Conservation (phyloP, 2,329 filamentous ascomycete species). For the Triangularia setosa region DNA sequence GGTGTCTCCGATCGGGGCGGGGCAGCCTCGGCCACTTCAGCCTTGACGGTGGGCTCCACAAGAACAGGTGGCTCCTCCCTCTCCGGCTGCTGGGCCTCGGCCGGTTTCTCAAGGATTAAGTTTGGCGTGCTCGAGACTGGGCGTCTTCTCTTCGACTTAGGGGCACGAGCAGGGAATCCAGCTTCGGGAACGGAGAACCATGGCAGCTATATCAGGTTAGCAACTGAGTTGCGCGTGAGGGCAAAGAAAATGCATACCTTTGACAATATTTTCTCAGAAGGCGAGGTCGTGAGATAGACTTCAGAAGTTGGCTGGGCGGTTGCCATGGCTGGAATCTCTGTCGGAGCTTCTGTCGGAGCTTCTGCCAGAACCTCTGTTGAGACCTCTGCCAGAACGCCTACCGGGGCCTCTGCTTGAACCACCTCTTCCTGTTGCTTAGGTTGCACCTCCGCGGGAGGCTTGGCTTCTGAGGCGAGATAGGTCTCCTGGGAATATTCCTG, state of each 20-base stretch:
- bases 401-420: background rate
- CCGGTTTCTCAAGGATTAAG: background rate
- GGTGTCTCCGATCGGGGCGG: constrained; percentile 30
- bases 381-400: background rate
- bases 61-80: constrained; percentile 21
- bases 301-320: background rate
- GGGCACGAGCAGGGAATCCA: constrained; percentile 45
- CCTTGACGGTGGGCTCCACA: background rate
- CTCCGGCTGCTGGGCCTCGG: constrained; percentile 9
- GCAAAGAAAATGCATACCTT: no score
- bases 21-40: background rate
- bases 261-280: background rate
- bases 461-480: background rate
- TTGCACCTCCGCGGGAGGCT: background rate
- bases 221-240: constrained; percentile 8
- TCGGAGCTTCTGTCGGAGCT: background rate
- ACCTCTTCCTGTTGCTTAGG: no score
- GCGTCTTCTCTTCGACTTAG: background rate
- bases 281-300: background rate
- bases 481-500: background rate
- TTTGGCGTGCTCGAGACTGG: background rate
- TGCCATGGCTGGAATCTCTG: background rate
- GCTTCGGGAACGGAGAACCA: constrained; percentile 52
- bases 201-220: constrained; percentile 46
- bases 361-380: background rate